Base-by-base conservation (phyloP, 106 monocot species). In the Vanilla planifolia region DNA sequence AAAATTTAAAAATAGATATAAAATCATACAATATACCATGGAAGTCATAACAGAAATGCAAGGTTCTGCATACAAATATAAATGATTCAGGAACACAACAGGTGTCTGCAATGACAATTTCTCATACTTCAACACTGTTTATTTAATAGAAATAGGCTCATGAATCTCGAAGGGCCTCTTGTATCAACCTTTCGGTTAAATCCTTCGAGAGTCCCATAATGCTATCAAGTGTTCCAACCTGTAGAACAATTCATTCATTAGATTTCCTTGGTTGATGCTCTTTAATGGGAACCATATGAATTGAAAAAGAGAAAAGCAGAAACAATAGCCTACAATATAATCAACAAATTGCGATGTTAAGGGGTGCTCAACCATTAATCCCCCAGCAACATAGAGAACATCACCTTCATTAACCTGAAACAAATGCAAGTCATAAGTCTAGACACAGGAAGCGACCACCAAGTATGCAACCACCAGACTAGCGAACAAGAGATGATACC, bases 351-450 rank as follows among this genome's bases (percentile, higher is more conserved):
- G 96, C 5, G 88, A 98, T 41, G 88, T 92, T 58, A 98, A 58
- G n/a, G 91, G 98, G 75, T 91, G 84, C 33, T 98, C 98, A 16
- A 91, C 80, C 70, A 98, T 61, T 28, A 98, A 73, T 20, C 98
- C 91, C 45, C 98, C 98, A 3, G 91, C 98, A 74, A 98, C 98
- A 77, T 92, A 82, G 10, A 98, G 77, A 39, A 98, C 98, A 47
- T 72, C 67, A 13, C 98, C 98, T 65, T 98, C 98, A 56, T 85
- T 64, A 19, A 98, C 79, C 98, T 98, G 62, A 63, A 63, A 43
- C 51, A 22, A 46, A 43, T 17, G 16, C 25, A 43, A 42, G 45
- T 67, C 8, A 10, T 21, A 67, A 60, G 25, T 4, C 24, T 43
- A 42, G 10, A 10, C 1, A 2, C 16, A 5, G 17, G 33, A 30